Evolutionary conservation across 225 moss, liverwort and hornwort species (phyloP), one percentile per base, ranked within the genome.

Genomic region (Lunularia cruciata): DNA sequence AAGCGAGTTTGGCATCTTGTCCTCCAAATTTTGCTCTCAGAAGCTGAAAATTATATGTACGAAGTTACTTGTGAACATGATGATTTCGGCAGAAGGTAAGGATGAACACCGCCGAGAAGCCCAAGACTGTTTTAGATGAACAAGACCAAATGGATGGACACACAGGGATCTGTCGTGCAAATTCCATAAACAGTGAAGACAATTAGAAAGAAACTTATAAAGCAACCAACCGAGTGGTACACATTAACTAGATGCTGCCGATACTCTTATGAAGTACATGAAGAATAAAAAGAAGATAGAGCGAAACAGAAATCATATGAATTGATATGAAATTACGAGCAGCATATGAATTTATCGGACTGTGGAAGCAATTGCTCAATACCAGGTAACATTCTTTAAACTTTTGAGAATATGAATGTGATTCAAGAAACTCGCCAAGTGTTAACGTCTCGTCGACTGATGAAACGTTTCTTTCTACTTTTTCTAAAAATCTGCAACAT

Each of bases 131-230:
- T 25, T 86, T 58, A 26, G 88, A 78, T 33, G 82, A 60, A 63
- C 93, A 93, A 55, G 90, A 93, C 93, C 93, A 93, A 14, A 93
- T 88, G 3, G 90, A 90, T 23, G 64, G 85, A 68, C 93, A 93
- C 39, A 87, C 83, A 69, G 90, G 93, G 37, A 90, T 78, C 92
- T 92, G 87, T 37, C 64, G 65, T 34, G n/a, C n/a, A n/a, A 47
- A 47, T 47, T 47, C 12, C 69, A 63, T 31, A 40, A 23, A 23
- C 20, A 57, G 5, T 16, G 39, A n/a, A n/a, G n/a, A n/a, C n/a
- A n/a, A n/a, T n/a, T n/a, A n/a, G n/a, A n/a, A n/a, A n/a, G n/a
- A n/a, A n/a, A n/a, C n/a, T n/a, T n/a, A n/a, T n/a, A n/a, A n/a
- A n/a, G n/a, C n/a, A n/a, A n/a, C n/a, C n/a, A n/a, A n/a, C n/a